These are phyloP conservation scores for Rosa chinensis DNA, from an alignment of 306 rosid genomes.

Conservation along the genomic window DNA sequence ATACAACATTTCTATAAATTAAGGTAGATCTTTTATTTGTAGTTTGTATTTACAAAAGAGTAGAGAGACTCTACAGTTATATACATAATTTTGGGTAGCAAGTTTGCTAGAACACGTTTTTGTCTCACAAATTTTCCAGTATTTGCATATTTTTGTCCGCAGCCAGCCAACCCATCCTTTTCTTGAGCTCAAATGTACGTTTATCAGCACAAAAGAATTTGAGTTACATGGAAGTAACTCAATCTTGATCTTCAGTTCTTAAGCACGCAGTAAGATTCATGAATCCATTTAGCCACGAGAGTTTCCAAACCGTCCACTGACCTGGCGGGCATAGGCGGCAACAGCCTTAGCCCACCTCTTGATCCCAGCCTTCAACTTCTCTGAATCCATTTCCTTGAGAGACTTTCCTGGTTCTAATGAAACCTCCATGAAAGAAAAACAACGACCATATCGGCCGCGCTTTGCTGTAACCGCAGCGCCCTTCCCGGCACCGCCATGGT, in stretches of 20 bases:
- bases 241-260: conserved; percentile 5
- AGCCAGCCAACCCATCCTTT: neutral
- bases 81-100: neutral
- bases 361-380: conserved; percentile 72
- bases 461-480: conserved; percentile 19
- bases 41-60: neutral
- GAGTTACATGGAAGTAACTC: neutral
- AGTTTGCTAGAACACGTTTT: neutral
- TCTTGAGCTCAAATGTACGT: neutral
- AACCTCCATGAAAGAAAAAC: conserved; percentile 50
- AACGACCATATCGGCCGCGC: conserved; percentile 37
- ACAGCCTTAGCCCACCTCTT: conserved; percentile 93
- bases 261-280: neutral
- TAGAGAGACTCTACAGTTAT: neutral
- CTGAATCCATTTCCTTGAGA: conserved; percentile 72
- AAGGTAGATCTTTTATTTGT: neutral
- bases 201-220: neutral
- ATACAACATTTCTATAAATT: neutral
- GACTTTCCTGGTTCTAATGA: conserved; percentile 68
- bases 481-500: conserved; percentile 26
- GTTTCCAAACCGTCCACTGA: conserved; percentile 60
- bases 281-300: conserved; percentile 18
- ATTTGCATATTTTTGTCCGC: neutral
- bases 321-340: conserved; percentile 84
- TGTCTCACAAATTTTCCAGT: neutral